These are phyloP conservation scores for Colletotrichum lindemuthianum DNA, from an alignment of 2,329 filamentous ascomycete genomes.

Conservation along the genomic window DNA sequence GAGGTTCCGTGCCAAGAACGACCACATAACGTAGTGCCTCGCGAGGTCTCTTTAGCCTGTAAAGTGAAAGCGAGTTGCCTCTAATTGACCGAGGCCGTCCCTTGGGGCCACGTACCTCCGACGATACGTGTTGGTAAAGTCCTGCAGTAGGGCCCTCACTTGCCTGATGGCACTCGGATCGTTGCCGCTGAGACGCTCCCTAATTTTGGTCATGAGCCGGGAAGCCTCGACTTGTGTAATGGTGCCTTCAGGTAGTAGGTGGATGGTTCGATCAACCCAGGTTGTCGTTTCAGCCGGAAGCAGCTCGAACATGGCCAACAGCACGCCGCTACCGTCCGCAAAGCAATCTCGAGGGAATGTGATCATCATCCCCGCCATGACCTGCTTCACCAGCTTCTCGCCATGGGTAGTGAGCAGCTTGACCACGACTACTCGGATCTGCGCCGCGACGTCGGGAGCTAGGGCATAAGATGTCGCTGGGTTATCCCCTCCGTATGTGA, in stretches of 20 bases:
- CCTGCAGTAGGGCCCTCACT: slow-evolving; percentile 87
- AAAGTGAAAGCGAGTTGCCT: slow-evolving; percentile 89
- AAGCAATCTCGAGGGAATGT: slow-evolving; percentile 97
- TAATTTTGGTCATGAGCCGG: slow-evolving; percentile 82
- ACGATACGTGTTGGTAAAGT: slow-evolving; percentile 96
- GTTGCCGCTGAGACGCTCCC: slow-evolving; percentile 76
- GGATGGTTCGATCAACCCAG: slow-evolving; percentile 87
- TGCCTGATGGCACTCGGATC: slow-evolving; percentile 72
- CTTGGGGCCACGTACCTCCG: slow-evolving; percentile 94
- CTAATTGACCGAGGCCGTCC: slow-evolving; percentile 87
- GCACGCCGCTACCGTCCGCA: slow-evolving; percentile 90
- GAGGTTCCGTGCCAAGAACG: too few species aligned
- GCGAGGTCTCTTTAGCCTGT: slow-evolving; percentile 14
- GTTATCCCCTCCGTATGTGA: slow-evolving; percentile 86
- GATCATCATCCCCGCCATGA: slow-evolving; percentile 99
- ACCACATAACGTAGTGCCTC: too few species aligned
- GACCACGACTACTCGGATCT: slow-evolving; percentile 79
- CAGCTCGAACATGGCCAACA: slow-evolving; percentile 89
- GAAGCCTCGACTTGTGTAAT: slow-evolving; percentile 84
- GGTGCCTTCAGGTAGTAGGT: slow-evolving; percentile 83
- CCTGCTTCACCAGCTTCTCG: slow-evolving; percentile 83
- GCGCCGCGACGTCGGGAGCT: slow-evolving; percentile 68
- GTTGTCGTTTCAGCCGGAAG: slow-evolving; percentile 80
- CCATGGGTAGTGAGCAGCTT: slow-evolving; percentile 76
- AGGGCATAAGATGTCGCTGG: slow-evolving; percentile 69